Evolutionary conservation across 257 asterid species (phyloP), one percentile per base, ranked within the genome.

Genomic region (Schizonepeta tenuifolia): DNA sequence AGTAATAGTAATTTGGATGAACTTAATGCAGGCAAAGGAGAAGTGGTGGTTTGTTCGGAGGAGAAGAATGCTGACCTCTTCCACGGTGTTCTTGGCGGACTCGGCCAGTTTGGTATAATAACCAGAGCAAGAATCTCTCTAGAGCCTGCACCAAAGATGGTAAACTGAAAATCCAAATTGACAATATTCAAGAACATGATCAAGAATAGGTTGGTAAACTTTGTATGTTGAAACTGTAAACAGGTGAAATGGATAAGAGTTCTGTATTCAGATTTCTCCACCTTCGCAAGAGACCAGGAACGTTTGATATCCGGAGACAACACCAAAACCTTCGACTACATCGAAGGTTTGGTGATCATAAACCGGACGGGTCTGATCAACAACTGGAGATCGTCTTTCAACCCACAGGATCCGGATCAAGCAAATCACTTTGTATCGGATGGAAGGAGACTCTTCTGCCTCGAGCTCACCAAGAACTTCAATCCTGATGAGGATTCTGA

Each of bases 201-300:
- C 7, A 31, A 4, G 36, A 31, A 46, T 73, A 47, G 35, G 51
- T 70, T 9, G 60, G 44, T 75, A 59, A 78, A 35, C 67, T 53
- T 2, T 75, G 12, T 44, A 12, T 21, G 26, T 10, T 10, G 9
- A 14, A 43, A 77, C 63, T 38, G 9, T 78, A 26, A 58, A 71
- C 89, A 94, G 98, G 98, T 91, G 77, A 94, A 91, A 73, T 91
- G 97, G 98, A 89, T 94, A 64, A 80, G 96, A 74, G 86, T 87
- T 59, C 83, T 94, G 6, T 94, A 94, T 67, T 86, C 96, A 26
- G 96, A 91, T 65, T 94, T 94, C 88, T 46, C 85, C 14, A 79
- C 78, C 51, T 94, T 94, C 53, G 63, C 87, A 9, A 83, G 84
- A 59, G 97, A 94, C 67, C 98, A 91, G 65, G 98, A 94, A 86